phyloP scores from a whole-genome alignment of 1,284 basidiomycete species.

The Grifola frondosa region DNA sequence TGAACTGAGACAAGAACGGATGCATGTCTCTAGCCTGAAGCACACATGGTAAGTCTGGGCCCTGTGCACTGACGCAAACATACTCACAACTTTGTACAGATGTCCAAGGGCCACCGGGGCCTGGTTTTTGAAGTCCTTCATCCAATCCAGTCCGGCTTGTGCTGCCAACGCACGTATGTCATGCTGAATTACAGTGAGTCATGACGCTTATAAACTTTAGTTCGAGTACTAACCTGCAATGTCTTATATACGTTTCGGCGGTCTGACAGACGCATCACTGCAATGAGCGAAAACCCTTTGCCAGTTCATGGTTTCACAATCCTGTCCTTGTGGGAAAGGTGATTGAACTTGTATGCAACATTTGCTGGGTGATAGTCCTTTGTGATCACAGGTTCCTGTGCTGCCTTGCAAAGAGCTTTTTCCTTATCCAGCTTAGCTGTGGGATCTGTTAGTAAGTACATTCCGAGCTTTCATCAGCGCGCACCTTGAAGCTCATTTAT shows the following conservation, averaged over 20 bases:
- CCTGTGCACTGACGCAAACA: neutral
- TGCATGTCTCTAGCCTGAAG: conserved; percentile 8
- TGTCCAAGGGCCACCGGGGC: neutral
- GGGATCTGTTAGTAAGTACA: neutral
- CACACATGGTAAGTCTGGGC: neutral
- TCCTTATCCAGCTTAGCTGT: neutral
- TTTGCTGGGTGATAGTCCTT: too few relatives aligned
- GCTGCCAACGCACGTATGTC: conserved; percentile 1
- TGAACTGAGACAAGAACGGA: conserved; percentile 3
- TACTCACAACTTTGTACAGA: conserved; percentile 4
- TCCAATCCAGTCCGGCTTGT: conserved; percentile 3
- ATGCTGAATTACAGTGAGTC: neutral
- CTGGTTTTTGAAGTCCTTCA: conserved; percentile 9
- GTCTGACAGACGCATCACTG: neutral
- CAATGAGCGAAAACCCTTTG: neutral
- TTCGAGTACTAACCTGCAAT: conserved; percentile 2
- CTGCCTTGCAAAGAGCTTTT: neutral
- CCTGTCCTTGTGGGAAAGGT: neutral
- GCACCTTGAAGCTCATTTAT: too few relatives aligned
- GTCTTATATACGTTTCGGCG: neutral
- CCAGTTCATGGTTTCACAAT: neutral
- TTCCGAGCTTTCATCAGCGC: neutral
- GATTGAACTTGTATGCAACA: too few relatives aligned
- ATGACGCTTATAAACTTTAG: neutral
- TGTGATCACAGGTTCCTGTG: neutral